These are phyloP conservation scores for Candida fluviatilis DNA, from an alignment of 805 yeast genomes.

Conservation along the genomic window DNA sequence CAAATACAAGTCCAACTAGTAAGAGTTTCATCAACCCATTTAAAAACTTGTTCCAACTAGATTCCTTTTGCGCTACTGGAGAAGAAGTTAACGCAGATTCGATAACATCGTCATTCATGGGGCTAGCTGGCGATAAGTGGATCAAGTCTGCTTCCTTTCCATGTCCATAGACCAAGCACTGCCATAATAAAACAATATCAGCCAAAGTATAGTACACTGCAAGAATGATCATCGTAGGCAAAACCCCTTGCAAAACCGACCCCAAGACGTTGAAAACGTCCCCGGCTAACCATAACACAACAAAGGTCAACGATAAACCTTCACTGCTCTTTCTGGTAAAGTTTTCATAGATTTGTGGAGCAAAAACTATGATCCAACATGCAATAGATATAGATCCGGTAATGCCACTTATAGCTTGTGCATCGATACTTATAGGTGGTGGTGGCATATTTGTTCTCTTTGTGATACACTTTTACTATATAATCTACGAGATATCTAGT, in stretches of 20 bases:
- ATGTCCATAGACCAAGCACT: conserved; percentile 76
- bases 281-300: conserved; percentile 88
- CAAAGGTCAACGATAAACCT: conserved; percentile 82
- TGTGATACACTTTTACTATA: too few relatives aligned
- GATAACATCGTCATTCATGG: conserved; percentile 65
- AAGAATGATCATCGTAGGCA: conserved; percentile 90
- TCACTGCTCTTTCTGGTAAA: conserved; percentile 82
- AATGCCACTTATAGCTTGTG: conserved; percentile 73
- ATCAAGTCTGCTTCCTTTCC: conserved; percentile 56
- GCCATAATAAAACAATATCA: conserved; percentile 77
- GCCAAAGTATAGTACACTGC: conserved; percentile 93
- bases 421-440: conserved; percentile 60
- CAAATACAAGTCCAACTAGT: conserved; percentile 62
- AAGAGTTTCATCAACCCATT: conserved; percentile 27
- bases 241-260: conserved; percentile 80
- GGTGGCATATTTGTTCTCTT: conserved; percentile 49
- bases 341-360: conserved; percentile 94
- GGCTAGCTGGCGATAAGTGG: conserved; percentile 87
- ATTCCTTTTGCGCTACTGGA: neutral
- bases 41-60: neutral
- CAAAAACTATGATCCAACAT: conserved; percentile 97
- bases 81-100: conserved; percentile 44
- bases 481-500: too few relatives aligned
- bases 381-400: conserved; percentile 88
- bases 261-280: conserved; percentile 93